These are phyloP conservation scores for Hericium erinaceus DNA, from an alignment of 768 basidiomycete species.

Conservation along the genomic window DNA sequence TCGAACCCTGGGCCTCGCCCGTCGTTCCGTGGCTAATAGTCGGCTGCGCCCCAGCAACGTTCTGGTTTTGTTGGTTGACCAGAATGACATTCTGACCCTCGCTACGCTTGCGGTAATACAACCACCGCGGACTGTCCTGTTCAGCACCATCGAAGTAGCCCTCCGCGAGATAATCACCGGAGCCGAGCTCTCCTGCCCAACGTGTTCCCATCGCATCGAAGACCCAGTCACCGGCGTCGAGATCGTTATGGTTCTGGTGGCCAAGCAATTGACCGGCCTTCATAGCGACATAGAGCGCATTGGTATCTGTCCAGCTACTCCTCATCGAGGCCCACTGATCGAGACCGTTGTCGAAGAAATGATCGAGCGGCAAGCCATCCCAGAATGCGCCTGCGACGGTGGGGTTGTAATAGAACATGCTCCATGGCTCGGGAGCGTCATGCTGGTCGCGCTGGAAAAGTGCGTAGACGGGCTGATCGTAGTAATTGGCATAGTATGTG, in stretches of 20 bases:
- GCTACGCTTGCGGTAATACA: conserved; percentile 93
- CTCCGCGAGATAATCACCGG: conserved; percentile 68
- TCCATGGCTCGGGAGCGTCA: conserved; percentile 45
- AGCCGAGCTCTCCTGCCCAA: conserved; percentile 93
- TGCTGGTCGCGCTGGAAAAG: conserved; percentile 86
- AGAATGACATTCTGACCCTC: conserved; percentile 96
- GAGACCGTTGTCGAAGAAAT: conserved; percentile 59
- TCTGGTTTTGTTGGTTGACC: conserved; percentile 70
- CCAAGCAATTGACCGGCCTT: conserved; percentile 76
- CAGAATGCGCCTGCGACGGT: conserved; percentile 82
- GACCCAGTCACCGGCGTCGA: conserved; percentile 93
- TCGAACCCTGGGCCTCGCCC: conserved; percentile 62
- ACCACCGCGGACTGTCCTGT: conserved; percentile 69
- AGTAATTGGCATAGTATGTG: conserved; percentile 66
- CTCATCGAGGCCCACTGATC: conserved; percentile 91
- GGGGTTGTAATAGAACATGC: conserved; percentile 89
- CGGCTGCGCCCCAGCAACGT: conserved; percentile 53
- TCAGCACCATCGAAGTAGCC: conserved; percentile 72
- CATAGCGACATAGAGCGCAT: conserved; percentile 78
- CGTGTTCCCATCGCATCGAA: conserved; percentile 88
- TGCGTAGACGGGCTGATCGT: conserved; percentile 61
- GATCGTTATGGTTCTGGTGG: conserved; percentile 92
- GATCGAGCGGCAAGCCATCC: conserved; percentile 76
- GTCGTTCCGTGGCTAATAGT: conserved; percentile 45
- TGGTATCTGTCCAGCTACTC: conserved; percentile 83